These are phyloP conservation scores for Alternaria arborescens DNA, from an alignment of 2,329 filamentous ascomycete species.

Conservation along the genomic window DNA sequence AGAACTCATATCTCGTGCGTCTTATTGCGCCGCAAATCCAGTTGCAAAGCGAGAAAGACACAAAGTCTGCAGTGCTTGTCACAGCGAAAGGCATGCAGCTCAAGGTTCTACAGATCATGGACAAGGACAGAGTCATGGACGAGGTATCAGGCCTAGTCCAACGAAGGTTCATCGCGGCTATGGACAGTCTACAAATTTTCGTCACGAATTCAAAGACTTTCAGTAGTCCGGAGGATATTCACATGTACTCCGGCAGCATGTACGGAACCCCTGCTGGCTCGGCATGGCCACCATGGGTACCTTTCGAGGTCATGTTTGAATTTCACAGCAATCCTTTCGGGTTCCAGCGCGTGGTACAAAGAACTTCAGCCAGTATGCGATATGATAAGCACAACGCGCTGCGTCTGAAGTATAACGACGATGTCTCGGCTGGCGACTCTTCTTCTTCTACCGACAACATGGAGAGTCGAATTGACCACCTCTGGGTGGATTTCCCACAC, in stretches of 20 bases:
- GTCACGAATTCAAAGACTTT: conserved; percentile 95
- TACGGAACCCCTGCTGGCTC: conserved; percentile 87
- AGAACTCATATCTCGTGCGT: conserved; percentile 93
- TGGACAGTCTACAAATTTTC: conserved; percentile 99
- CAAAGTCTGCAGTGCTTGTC: conserved; percentile 94
- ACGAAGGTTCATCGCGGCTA: conserved; percentile 89
- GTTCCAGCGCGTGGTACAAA: conserved; percentile 97
- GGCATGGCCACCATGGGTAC: conserved; percentile 97
- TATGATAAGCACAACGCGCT: conserved; percentile 99
- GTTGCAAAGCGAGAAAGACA: conserved; percentile 97
- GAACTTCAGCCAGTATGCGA: conserved; percentile 90
- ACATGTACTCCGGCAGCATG: conserved; percentile 91
- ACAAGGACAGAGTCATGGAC: conserved; percentile 90
- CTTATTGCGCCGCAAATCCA: conserved; percentile 98
- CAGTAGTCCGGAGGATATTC: conserved; percentile 77
- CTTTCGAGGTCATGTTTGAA: conserved; percentile 98
- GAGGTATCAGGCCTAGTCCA: conserved; percentile 95
- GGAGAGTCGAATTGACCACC: conserved; percentile 89
- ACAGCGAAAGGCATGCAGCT: conserved; percentile 98
- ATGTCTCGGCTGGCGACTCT: conserved; percentile 74
- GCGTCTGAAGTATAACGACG: conserved; percentile 95
- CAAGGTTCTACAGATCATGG: conserved; percentile 97
- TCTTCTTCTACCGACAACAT: conserved; percentile 61
- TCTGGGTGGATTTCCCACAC: conserved; percentile 96
- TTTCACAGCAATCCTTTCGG: conserved; percentile 93